Conservation (phyloP, 768 basidiomycete species). For the Imleria badia region DNA sequence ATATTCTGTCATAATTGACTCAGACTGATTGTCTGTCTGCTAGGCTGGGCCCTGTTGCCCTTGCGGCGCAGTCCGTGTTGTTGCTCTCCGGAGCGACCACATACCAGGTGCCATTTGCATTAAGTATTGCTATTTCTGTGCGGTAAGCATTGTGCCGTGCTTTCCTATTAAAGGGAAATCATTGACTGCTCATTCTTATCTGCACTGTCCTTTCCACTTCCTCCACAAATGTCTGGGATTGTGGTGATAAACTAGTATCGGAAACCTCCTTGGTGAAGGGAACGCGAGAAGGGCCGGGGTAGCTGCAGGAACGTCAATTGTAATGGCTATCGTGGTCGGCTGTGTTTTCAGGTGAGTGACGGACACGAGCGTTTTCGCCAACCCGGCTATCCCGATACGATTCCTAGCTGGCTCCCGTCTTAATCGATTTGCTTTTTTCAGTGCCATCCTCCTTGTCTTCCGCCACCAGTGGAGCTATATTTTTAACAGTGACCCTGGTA, state of each 20-base stretch:
- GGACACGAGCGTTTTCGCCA: neutral
- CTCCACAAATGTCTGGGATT: neutral
- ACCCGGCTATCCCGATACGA: neutral
- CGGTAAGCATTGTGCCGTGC: slow-evolving; percentile 46
- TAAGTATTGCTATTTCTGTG: slow-evolving; percentile 82
- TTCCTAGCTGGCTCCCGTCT: neutral
- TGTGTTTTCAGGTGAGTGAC: no score
- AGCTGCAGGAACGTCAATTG: no score
- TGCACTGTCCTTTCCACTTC: neutral
- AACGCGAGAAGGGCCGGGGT: slow-evolving; percentile 51
- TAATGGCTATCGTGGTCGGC: no score
- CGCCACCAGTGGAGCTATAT: slow-evolving; percentile 67
- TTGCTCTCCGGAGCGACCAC: slow-evolving; percentile 68
- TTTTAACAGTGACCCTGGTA: slow-evolving; percentile 67
- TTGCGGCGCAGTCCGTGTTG: slow-evolving; percentile 89
- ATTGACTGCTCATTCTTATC: neutral
- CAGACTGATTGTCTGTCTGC: slow-evolving; percentile 14
- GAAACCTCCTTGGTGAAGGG: slow-evolving; percentile 83
- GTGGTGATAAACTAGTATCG: slow-evolving; percentile 50
- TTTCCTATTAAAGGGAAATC: neutral
- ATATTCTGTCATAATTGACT: neutral
- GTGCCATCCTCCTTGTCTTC: slow-evolving; percentile 58
- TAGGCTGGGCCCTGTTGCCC: slow-evolving; percentile 73
- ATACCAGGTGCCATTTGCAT: slow-evolving; percentile 32
- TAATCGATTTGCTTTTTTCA: slow-evolving; percentile 20